A percentile compares a stretch with the other conserved stretches of the same genome.
Conservation (phyloP, 106 monocot species). For the Platanthera zijinensis region DNA sequence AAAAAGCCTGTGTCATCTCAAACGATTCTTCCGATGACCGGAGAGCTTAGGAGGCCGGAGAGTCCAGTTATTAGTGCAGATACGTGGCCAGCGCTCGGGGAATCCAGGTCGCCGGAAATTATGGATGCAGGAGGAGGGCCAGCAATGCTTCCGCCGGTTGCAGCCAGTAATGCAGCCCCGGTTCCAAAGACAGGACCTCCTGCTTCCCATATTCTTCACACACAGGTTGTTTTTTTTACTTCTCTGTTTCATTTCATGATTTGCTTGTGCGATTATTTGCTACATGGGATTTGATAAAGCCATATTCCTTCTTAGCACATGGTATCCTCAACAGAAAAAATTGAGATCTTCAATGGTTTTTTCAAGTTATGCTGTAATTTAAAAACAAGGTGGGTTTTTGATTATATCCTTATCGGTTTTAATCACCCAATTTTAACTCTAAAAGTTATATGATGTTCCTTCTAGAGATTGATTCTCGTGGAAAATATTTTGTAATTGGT, state of each 20-base stretch:
- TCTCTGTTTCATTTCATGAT: background rate
- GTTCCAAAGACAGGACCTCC: slow-evolving; percentile 18
- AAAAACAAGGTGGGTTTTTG: background rate
- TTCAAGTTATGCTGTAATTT: background rate
- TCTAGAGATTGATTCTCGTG: background rate
- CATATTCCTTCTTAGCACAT: too few relatives aligned
- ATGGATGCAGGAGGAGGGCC: slow-evolving; percentile 11
- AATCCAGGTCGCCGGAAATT: slow-evolving; percentile 22
- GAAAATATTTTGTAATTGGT: background rate
- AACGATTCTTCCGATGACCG: slow-evolving; percentile 3
- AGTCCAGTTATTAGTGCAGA: slow-evolving; percentile 54
- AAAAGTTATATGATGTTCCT: background rate
- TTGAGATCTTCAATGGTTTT: background rate
- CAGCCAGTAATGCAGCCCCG: slow-evolving; percentile 7
- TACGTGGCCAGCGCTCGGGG: slow-evolving; percentile 64
- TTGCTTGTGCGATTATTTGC: background rate
- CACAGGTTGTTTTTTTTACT: background rate
- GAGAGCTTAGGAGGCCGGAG: slow-evolving; percentile 12
- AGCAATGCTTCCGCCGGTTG: background rate
- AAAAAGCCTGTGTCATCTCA: slow-evolving; percentile 23
- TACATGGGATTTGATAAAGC: too few relatives aligned
- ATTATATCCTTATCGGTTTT: background rate
- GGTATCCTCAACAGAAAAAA: background rate
- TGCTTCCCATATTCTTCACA: slow-evolving; percentile 6
- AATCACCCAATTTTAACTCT: background rate